These are phyloP conservation scores for Globisporangium viniferum DNA, from an alignment of 352 stramenopile genomes.

Conservation along the genomic window DNA sequence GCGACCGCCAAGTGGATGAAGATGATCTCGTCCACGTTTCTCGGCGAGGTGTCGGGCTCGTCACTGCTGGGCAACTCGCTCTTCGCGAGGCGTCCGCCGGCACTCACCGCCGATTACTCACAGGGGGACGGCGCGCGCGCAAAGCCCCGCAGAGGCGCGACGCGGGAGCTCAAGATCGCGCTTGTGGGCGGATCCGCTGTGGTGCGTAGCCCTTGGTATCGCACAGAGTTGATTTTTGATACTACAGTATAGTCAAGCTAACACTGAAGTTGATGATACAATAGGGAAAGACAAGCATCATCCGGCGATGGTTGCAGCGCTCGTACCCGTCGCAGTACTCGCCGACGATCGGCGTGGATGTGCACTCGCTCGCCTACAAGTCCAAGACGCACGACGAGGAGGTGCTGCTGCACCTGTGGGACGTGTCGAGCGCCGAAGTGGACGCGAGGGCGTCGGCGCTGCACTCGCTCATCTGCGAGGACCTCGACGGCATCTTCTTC, in stretches of 20 bases:
- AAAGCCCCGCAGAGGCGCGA: constrained; percentile 24
- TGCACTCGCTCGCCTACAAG: constrained; percentile 44
- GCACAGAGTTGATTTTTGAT: not conserved
- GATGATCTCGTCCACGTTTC: constrained; percentile 79
- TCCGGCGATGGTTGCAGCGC: constrained; percentile 69
- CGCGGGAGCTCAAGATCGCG: constrained; percentile 75
- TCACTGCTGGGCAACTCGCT: constrained; percentile 42
- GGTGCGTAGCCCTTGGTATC: constrained; percentile 23
- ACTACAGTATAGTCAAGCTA: not conserved
- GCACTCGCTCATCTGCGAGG: constrained; percentile 70
- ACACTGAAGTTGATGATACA: not conserved
- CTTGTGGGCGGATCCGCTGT: constrained; percentile 75
- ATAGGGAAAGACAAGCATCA: constrained; percentile 81
- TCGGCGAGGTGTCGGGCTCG: constrained; percentile 40
- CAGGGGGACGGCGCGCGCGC: not conserved
- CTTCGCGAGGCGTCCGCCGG: constrained; percentile 11
- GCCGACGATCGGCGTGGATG: constrained; percentile 79
- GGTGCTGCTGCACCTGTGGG: constrained; percentile 69
- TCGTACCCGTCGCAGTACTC: constrained; percentile 69
- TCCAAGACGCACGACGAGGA: constrained; percentile 32
- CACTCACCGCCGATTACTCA: constrained; percentile 15
- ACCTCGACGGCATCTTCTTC: constrained; percentile 83
- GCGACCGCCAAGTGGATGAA: constrained; percentile 75
- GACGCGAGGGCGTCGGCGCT: constrained; percentile 58
- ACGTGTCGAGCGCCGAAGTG: constrained; percentile 73